Evolutionary conservation across 306 rosid genomes (phyloP).

Genomic region (Acacia crassicarpa): DNA sequence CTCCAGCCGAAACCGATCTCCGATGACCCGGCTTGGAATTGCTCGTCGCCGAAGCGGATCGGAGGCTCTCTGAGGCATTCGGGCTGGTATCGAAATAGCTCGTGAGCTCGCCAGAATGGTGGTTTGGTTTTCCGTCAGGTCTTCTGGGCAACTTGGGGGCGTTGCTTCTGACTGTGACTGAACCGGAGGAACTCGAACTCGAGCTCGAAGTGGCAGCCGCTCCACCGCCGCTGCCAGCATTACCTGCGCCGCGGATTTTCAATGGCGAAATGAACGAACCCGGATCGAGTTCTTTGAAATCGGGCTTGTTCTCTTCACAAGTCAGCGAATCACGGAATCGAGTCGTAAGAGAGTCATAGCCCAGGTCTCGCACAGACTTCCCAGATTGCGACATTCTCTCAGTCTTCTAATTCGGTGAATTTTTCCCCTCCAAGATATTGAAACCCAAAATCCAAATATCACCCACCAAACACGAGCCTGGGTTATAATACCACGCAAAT

Average conservation of each 20-base stretch:
- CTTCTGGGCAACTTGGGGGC: conserved; percentile 42
- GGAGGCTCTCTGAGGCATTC: conserved; percentile 36
- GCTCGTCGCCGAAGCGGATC: conserved; percentile 43
- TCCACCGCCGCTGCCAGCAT: conserved; percentile 23
- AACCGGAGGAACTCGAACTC: conserved; percentile 67
- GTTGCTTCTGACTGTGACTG: conserved; percentile 44
- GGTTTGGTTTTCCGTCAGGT: conserved; percentile 42
- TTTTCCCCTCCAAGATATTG: neutral
- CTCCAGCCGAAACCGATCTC: conserved; percentile 81
- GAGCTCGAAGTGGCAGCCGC: conserved; percentile 40
- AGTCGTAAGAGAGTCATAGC: conserved; percentile 46
- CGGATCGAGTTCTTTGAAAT: conserved; percentile 69
- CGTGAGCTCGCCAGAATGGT: conserved; percentile 61
- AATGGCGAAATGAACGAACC: conserved; percentile 58
- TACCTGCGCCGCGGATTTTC: conserved; percentile 29
- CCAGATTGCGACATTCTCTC: conserved; percentile 45
- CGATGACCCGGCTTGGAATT: conserved; percentile 67
- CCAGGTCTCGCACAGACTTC: conserved; percentile 51
- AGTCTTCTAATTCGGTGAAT: neutral
- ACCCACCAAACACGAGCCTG: neutral
- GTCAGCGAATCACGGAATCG: conserved; percentile 49
- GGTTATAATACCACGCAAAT: neutral
- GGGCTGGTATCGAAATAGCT: conserved; percentile 45
- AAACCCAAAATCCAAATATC: neutral
- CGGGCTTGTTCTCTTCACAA: conserved; percentile 60